Evolutionary conservation across 345 rosid species (phyloP).

Genomic region (Microthlaspi erraticum): DNA sequence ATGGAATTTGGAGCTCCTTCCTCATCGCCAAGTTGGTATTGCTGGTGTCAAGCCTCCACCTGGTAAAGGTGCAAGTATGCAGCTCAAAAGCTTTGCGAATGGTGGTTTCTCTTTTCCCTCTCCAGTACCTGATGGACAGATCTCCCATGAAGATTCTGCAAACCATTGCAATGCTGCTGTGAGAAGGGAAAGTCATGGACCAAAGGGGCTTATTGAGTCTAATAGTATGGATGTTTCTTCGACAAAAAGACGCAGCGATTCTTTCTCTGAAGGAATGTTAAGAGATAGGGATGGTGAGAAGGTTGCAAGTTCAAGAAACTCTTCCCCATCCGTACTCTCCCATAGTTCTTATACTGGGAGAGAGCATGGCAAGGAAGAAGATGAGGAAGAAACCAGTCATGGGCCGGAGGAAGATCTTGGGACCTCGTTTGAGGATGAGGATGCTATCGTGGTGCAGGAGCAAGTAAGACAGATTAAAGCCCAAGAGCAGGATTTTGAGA

Average conservation of each 20-base stretch:
- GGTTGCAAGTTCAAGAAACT: slow-evolving; percentile 34
- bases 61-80: slow-evolving; percentile 45
- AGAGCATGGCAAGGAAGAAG: slow-evolving; percentile 65
- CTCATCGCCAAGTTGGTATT: slow-evolving; percentile 56
- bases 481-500: slow-evolving; percentile 97
- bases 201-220: slow-evolving; percentile 27
- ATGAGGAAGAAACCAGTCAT: slow-evolving; percentile 58
- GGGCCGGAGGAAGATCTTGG: slow-evolving; percentile 73
- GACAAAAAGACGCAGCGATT: slow-evolving; percentile 8
- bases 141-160: slow-evolving; percentile 54
- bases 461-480: slow-evolving; percentile 94
- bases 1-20: slow-evolving; percentile 78
- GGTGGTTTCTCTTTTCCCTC: slow-evolving; percentile 82
- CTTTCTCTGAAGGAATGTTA: slow-evolving; percentile 24
- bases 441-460: slow-evolving; percentile 88
- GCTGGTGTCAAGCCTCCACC: slow-evolving; percentile 51
- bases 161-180: slow-evolving; percentile 56
- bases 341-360: slow-evolving; percentile 37
- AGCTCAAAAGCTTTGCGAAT: slow-evolving; percentile 55
- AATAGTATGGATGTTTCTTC: slow-evolving; percentile 13
- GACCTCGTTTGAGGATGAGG: slow-evolving; percentile 85
- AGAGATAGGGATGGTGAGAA: slow-evolving; percentile 23
- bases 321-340: slow-evolving; percentile 34
- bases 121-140: slow-evolving; percentile 59
- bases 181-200: slow-evolving; percentile 54